Base-by-base conservation (phyloP, 371 early-diverging fungal species). In the Choanephora cucurbitarum region DNA sequence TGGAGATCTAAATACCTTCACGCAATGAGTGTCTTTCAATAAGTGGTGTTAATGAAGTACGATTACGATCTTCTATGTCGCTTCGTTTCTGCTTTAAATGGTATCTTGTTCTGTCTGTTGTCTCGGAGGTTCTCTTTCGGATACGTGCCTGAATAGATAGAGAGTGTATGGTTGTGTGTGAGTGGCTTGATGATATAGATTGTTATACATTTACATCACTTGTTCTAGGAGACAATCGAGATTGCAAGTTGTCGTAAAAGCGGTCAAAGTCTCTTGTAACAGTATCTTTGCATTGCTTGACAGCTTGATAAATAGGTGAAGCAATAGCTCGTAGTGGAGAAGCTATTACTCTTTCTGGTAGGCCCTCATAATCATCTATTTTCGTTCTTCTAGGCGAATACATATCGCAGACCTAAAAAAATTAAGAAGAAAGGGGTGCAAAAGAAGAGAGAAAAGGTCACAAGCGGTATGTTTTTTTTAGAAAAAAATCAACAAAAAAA, bases 11-110 rank as follows among this genome's bases (percentile, higher is more conserved):
- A 31, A 40, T 55, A 65, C 65, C 65, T 56, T 65, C 67, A 19
- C 58, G 54, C 45, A 67, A 32, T 14, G 67, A 42, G 28, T 67
- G 62, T 21, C 58, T 42, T 44, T 67, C 67, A 37, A 67, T 62
- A 37, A 67, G 52, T 10, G 67, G 67, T 18, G 67, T 67, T 23
- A 67, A 55, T 10, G 62, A 62, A 14, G 67, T 58, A 17, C 60
- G 44, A 15, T 15, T 55, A 22, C 32, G 21, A 22, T 32, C 44
- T 10, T 11, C 10, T 18, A 14, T 23, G 4, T 45, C 22, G 10
- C 13, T 45, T 31, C 19, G 14, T 41, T 51, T 58, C 14, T 52
- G 52, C 0, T 34, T 45, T 8, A 52, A 3, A 19, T 24, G 23
- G 8, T 47, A 34, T 23, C 34, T 50, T 22, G 42, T 52, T 39